phyloP scores from a whole-genome alignment of 2,329 filamentous ascomycete species.

The Phyllosticta citriasiana region DNA sequence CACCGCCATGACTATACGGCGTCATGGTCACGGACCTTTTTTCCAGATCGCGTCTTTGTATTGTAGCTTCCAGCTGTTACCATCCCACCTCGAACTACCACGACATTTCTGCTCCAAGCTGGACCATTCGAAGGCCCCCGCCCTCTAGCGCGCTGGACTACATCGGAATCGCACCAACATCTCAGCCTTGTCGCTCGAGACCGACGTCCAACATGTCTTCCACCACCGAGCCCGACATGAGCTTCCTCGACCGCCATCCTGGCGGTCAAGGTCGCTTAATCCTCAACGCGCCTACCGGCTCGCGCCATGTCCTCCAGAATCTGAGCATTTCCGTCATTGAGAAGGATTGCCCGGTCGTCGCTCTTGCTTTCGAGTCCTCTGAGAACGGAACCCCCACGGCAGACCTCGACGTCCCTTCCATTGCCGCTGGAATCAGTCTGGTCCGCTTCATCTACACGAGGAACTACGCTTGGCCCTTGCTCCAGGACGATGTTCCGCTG shows the following conservation, averaged over 20 bases:
- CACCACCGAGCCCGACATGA: not conserved
- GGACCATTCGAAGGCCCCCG: too few relatives aligned
- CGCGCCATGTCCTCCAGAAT: conserved; percentile 18
- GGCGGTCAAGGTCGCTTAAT: conserved; percentile 20
- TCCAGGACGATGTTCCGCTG: conserved; percentile 15
- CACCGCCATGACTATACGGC: too few relatives aligned
- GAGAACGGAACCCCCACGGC: conserved; percentile 20
- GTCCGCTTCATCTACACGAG: conserved; percentile 34
- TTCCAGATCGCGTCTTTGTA: too few relatives aligned
- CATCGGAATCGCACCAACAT: too few relatives aligned
- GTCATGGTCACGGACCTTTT: too few relatives aligned
- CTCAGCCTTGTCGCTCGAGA: too few relatives aligned
- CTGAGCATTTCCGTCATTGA: conserved; percentile 24
- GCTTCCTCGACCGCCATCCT: conserved; percentile 13
- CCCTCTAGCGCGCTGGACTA: too few relatives aligned
- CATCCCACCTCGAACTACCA: too few relatives aligned
- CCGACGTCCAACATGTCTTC: too few relatives aligned
- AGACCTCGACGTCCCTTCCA: conserved; percentile 28
- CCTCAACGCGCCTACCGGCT: conserved; percentile 22
- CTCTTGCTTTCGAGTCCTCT: conserved; percentile 30
- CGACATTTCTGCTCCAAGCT: too few relatives aligned
- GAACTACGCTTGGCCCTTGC: conserved; percentile 18
- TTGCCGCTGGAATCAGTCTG: conserved; percentile 25
- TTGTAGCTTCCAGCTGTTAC: too few relatives aligned
- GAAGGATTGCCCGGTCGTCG: conserved; percentile 29